A percentile compares a stretch with the other conserved stretches of the same genome.
Evolutionary conservation across 306 rosid genomes (phyloP).

Genomic region (Biancaea sappan): DNA sequence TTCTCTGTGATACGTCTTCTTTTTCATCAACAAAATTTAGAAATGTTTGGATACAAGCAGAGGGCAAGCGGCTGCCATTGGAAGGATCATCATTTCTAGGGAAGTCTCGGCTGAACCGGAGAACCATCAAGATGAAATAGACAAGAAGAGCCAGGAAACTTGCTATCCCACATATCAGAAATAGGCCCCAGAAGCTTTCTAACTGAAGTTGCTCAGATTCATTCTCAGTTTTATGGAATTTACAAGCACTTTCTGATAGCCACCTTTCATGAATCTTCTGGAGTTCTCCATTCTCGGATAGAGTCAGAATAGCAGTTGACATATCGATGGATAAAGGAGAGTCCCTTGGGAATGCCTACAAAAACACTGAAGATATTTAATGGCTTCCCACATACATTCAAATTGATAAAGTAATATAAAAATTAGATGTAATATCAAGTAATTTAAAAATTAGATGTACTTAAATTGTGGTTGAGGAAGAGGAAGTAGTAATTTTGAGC

Average conservation of each 20-base stretch:
- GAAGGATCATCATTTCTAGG: conserved; percentile 31
- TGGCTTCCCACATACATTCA: neutral
- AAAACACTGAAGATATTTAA: neutral
- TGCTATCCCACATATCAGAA: conserved; percentile 60
- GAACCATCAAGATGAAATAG: conserved; percentile 48
- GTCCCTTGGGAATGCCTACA: conserved; percentile 74
- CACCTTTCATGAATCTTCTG: conserved; percentile 75
- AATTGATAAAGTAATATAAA: too few species aligned
- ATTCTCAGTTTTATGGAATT: conserved; percentile 43
- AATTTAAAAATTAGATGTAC: neutral
- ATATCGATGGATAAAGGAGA: conserved; percentile 78
- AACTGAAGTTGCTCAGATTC: conserved; percentile 67
- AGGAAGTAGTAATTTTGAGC: neutral
- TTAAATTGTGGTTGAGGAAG: neutral
- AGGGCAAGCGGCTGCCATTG: conserved; percentile 25
- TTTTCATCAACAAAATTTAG: conserved; percentile 65
- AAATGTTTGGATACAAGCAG: conserved; percentile 61
- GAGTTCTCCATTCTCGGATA: conserved; percentile 75
- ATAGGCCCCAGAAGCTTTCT: conserved; percentile 73
- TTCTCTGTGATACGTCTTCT: conserved; percentile 39
- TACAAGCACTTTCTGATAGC: conserved; percentile 63
- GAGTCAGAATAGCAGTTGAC: conserved; percentile 70
- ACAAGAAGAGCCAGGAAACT: conserved; percentile 63
- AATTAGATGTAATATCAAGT: too few species aligned
- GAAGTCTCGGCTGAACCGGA: conserved; percentile 48